Conservation (phyloP, 2,329 filamentous ascomycete species). For the Salinomyces thailandicus region DNA sequence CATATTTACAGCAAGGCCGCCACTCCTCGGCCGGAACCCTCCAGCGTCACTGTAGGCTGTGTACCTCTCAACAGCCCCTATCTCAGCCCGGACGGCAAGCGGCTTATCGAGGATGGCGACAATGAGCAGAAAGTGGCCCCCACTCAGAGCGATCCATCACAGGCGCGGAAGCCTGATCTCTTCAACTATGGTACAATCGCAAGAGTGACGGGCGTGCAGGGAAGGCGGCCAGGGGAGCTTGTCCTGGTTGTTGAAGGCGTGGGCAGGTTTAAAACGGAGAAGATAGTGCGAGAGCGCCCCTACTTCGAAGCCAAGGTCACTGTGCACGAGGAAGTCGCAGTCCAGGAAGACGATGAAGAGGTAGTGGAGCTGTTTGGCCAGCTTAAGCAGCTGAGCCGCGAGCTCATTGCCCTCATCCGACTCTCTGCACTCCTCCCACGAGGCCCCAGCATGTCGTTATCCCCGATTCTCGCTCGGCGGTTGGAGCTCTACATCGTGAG, state of each 20-base stretch:
- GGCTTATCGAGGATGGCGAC: conserved; percentile 57
- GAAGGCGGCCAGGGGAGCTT: conserved; percentile 48
- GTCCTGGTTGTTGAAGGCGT: conserved; percentile 79
- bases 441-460: conserved; percentile 54
- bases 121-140: conserved; percentile 38
- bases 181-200: conserved; percentile 70
- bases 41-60: conserved; percentile 70
- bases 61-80: conserved; percentile 71
- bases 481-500: conserved; percentile 79
- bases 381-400: conserved; percentile 73
- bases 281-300: conserved; percentile 64
- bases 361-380: conserved; percentile 63
- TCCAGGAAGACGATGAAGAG: conserved; percentile 42
- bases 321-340: conserved; percentile 52
- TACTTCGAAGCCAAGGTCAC: conserved; percentile 77
- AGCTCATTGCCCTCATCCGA: conserved; percentile 73
- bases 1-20: conserved; percentile 70
- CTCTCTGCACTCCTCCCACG: conserved; percentile 76
- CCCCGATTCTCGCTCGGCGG: conserved; percentile 73
- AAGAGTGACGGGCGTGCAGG: conserved; percentile 40
- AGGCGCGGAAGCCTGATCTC: conserved; percentile 49
- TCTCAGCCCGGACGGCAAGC: conserved; percentile 63
- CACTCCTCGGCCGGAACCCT: conserved; percentile 51
- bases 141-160: conserved; percentile 44
- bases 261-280: conserved; percentile 63